Percentiles rank a stretch among this genome's conserved stretches.
Evolutionary conservation across 768 basidiomycete genomes (phyloP).

Genomic region (Phanerochaete carnosa): DNA sequence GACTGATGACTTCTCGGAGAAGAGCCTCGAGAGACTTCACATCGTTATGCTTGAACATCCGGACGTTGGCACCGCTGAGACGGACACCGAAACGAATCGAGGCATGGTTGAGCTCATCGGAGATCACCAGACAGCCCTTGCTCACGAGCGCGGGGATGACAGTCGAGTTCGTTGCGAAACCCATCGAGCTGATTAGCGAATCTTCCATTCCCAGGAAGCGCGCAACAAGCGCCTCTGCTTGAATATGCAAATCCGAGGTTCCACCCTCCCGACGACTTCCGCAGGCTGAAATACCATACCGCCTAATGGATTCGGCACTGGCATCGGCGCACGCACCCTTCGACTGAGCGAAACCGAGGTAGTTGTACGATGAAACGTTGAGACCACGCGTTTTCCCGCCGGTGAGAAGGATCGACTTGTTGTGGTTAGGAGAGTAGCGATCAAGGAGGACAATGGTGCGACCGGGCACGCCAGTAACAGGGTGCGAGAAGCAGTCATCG

Average conservation of each 20-base stretch:
- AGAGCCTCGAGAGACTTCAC: slow-evolving; percentile 78
- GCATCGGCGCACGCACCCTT: slow-evolving; percentile 93
- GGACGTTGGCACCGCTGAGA: slow-evolving; percentile 81
- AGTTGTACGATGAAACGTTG: slow-evolving; percentile 98
- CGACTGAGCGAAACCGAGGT: slow-evolving; percentile 96
- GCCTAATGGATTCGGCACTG: slow-evolving; percentile 77
- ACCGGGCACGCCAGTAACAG: slow-evolving; percentile 92
- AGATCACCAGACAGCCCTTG: slow-evolving; percentile 93
- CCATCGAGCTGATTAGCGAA: slow-evolving; percentile 89
- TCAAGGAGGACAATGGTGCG: slow-evolving; percentile 87
- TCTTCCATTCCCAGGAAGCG: slow-evolving; percentile 90
- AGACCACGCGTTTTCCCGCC: slow-evolving; percentile 84
- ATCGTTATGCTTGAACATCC: slow-evolving; percentile 97
- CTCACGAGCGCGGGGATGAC: slow-evolving; percentile 86
- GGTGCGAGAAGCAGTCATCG: slow-evolving; percentile 93
- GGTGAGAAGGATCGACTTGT: slow-evolving; percentile 71
- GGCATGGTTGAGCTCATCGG: slow-evolving; percentile 95
- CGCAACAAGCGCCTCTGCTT: slow-evolving; percentile 84
- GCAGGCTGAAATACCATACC: slow-evolving; percentile 77
- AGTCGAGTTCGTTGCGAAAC: slow-evolving; percentile 94
- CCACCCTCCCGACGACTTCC: slow-evolving; percentile 83
- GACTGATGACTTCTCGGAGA: slow-evolving; percentile 88
- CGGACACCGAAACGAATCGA: slow-evolving; percentile 92
- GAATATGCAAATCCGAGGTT: slow-evolving; percentile 78
- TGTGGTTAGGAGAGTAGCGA: slow-evolving; percentile 79